Percentiles rank a stretch among this genome's conserved stretches.
These are phyloP conservation scores for Capsella bursapastoris DNA, from an alignment of 345 rosid species.

Conservation along the genomic window DNA sequence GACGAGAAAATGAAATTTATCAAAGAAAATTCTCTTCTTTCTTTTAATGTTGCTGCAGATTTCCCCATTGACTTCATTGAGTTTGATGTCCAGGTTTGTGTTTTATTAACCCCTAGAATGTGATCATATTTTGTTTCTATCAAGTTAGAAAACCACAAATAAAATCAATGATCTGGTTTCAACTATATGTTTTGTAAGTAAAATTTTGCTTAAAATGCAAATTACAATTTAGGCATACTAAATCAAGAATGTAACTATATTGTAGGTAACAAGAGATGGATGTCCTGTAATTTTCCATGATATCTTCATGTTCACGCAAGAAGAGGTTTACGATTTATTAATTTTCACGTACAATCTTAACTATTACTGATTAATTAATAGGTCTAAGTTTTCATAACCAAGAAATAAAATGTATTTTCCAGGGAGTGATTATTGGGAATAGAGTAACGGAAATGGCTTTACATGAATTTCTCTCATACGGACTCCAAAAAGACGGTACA, in stretches of 20 bases:
- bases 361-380: background rate
- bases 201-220: background rate
- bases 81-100: constrained; percentile 75
- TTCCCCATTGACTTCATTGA: constrained; percentile 67
- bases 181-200: background rate
- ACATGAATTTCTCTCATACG: constrained; percentile 56
- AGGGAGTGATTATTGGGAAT: constrained; percentile 63
- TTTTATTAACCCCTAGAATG: background rate
- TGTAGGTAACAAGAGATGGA: constrained; percentile 71
- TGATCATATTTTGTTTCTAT: constrained; percentile 23
- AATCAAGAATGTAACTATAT: background rate
- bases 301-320: constrained; percentile 55
- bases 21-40: constrained; percentile 67
- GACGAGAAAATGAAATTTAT: constrained; percentile 58
- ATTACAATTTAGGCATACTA: background rate
- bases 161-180: background rate
- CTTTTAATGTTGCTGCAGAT: constrained; percentile 61
- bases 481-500: constrained; percentile 55
- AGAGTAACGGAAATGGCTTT: constrained; percentile 61
- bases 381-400: background rate
- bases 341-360: background rate
- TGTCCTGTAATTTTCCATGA: constrained; percentile 77
- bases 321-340: constrained; percentile 48
- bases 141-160: background rate
- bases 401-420: constrained; percentile 1